These are phyloP conservation scores for Calamus simplicifolius DNA, from an alignment of 176 grass and related monocot genomes.

Conservation along the genomic window DNA sequence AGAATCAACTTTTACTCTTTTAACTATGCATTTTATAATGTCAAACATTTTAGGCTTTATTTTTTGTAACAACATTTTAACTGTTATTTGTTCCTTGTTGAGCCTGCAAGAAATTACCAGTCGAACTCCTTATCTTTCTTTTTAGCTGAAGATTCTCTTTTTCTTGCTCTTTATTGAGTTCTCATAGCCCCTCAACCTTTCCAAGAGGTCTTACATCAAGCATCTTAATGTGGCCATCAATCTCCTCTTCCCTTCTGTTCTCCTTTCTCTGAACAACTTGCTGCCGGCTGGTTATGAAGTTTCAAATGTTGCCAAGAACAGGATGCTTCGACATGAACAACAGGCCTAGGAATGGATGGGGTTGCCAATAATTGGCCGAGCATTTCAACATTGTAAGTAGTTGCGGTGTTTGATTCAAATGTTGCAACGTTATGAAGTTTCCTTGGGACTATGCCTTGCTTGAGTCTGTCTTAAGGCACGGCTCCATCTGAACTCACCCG, in stretches of 20 bases:
- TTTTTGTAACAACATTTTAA: too few relatives aligned
- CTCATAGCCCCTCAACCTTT: background rate
- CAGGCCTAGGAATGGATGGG: too few relatives aligned
- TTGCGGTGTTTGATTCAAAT: too few relatives aligned
- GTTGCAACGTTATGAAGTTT: background rate
- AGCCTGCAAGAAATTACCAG: slow-evolving; percentile 37
- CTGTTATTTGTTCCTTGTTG: slow-evolving; percentile 74
- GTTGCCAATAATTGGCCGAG: too few relatives aligned
- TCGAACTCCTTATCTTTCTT: slow-evolving; percentile 22
- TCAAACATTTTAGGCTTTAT: too few relatives aligned
- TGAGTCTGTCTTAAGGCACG: background rate
- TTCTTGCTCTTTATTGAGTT: slow-evolving; percentile 1
- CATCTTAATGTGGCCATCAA: background rate
- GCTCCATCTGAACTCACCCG: slow-evolving; percentile 7
- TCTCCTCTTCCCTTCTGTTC: background rate
- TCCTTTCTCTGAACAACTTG: background rate
- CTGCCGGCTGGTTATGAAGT: too few relatives aligned
- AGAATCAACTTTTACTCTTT: too few relatives aligned
- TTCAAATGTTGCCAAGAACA: too few relatives aligned
- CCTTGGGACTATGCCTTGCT: background rate
- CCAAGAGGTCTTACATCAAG: background rate
- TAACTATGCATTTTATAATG: too few relatives aligned
- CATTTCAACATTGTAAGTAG: too few relatives aligned
- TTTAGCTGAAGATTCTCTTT: slow-evolving; percentile 20
- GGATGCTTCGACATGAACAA: background rate